Evolutionary conservation across 1,284 basidiomycete species (phyloP).

Genomic region (Marasmius sp.): DNA sequence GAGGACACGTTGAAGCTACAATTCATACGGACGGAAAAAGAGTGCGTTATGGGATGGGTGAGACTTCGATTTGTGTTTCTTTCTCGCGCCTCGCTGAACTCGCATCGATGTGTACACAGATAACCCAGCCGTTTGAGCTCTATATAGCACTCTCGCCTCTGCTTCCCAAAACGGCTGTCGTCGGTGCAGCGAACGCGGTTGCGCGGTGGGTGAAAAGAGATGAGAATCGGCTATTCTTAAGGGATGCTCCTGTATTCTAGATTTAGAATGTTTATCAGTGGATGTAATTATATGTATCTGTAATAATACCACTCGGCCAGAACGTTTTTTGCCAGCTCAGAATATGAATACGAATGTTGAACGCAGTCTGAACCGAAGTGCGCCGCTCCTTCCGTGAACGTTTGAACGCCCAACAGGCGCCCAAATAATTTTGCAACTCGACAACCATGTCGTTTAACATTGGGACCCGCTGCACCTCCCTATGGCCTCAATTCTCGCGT

Average conservation of each 20-base stretch:
- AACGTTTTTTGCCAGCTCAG: too few species aligned
- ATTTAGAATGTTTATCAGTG: not conserved
- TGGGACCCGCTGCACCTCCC: constrained; percentile 20
- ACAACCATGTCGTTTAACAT: not conserved
- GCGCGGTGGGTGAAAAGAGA: constrained; percentile 90
- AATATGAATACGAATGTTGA: too few species aligned
- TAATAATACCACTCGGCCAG: too few species aligned
- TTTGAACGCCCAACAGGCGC: not conserved
- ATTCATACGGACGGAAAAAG: constrained; percentile 80
- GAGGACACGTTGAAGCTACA: constrained; percentile 77
- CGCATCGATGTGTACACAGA: constrained; percentile 45
- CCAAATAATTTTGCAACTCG: not conserved
- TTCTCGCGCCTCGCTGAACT: not conserved
- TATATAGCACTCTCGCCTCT: constrained; percentile 84
- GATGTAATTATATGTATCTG: not conserved
- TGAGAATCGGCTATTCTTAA: constrained; percentile 79
- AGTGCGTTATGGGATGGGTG: constrained; percentile 91
- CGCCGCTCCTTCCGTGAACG: not conserved
- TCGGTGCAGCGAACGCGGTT: constrained; percentile 86
- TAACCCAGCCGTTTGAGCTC: constrained; percentile 90
- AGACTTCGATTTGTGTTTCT: constrained; percentile 21
- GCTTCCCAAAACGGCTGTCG: constrained; percentile 82
- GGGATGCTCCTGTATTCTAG: constrained; percentile 86
- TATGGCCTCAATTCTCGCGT: constrained; percentile 29
- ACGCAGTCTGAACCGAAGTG: too few species aligned